Base-by-base conservation (phyloP, 2,329 filamentous ascomycete genomes). In the Onygena corvina region DNA sequence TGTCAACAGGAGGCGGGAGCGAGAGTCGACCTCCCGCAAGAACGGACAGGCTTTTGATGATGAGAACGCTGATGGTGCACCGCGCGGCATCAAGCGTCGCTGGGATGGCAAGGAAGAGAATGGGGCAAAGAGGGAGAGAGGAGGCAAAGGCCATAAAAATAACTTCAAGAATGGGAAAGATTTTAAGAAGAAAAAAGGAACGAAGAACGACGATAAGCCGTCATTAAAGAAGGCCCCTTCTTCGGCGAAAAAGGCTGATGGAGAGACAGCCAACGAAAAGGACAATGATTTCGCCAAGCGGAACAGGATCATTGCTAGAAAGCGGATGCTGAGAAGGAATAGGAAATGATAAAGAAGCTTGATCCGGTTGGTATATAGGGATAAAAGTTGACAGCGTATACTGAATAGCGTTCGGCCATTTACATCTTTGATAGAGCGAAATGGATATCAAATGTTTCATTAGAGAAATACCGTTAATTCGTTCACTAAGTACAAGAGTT, bases 231-330 rank as follows among this genome's bases (percentile, higher is more conserved):
- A 53, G 46, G 12, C 46, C 48, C 48, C 47, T 46, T 49, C 38
- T 16, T 47, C 9, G 48, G 36, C 53, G 3, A 63, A 56, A 38
- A 57, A 61, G 57, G 58, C 52, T 20, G 52, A 57, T 12, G 42
- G 46, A 5, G 58, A 59, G n/a, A 44, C 36, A n/a, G 55, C 56
- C 12, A 45, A 64, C 12, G 65, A 67, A 29, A 66, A 70, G 29
- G 67, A 71, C 45, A 76, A 80, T 58, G 76, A 73, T 53, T 70
- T 79, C 48, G 76, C 76, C 21, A 77, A 76, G 62, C 69, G 78
- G 54, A 85, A 87, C 60, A 82, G 81, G 60, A 85, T 95, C 60
- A 93, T 94, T 65, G 82, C 80, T 45, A 82, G 86, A 66, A 95
- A 94, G 72, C 76, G 87, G 54, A 78, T 84, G 71, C 77, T 83